These are phyloP conservation scores for Ustilago loliicola DNA, from an alignment of 1,284 basidiomycete species.

Conservation along the genomic window DNA sequence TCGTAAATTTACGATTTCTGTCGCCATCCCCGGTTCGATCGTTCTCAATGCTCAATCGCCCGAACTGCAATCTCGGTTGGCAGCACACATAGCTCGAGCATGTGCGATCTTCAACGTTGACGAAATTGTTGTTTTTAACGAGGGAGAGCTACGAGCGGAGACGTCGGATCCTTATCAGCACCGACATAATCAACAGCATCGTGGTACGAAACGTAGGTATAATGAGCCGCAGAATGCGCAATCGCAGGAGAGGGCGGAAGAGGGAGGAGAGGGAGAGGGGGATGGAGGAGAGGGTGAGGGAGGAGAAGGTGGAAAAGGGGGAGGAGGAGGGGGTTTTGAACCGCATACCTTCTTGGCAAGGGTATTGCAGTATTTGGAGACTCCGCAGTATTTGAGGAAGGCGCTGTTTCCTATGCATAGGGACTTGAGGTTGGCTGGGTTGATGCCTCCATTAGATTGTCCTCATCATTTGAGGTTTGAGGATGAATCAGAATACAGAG, in stretches of 20 bases:
- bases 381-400: slow-evolving; percentile 70
- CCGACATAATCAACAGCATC: slow-evolving; percentile 31
- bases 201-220: slow-evolving; percentile 15
- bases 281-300: slow-evolving; percentile 11
- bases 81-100: slow-evolving; percentile 66
- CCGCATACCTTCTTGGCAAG: slow-evolving; percentile 63
- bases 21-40: slow-evolving; percentile 68
- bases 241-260: slow-evolving; percentile 3
- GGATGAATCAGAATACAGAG: slow-evolving; percentile 64
- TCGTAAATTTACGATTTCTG: slow-evolving; percentile 59
- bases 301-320: slow-evolving; percentile 4
- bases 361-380: slow-evolving; percentile 70
- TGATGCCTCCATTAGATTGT: slow-evolving; percentile 69
- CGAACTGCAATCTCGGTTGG: slow-evolving; percentile 66
- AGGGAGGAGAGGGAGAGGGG: slow-evolving; percentile 6
- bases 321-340: slow-evolving; percentile 43
- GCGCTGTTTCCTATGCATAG: slow-evolving; percentile 69
- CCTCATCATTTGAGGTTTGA: slow-evolving; percentile 68
- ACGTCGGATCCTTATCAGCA: slow-evolving; percentile 32
- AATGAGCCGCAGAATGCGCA: slow-evolving; percentile 7
- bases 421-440: slow-evolving; percentile 66
- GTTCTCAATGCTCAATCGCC: slow-evolving; percentile 69
- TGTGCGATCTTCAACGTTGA: slow-evolving; percentile 70
- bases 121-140: slow-evolving; percentile 69
- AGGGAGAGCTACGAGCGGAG: slow-evolving; percentile 27